phyloP scores from a whole-genome alignment of 1,284 basidiomycete species.

The Ustilago lituana region DNA sequence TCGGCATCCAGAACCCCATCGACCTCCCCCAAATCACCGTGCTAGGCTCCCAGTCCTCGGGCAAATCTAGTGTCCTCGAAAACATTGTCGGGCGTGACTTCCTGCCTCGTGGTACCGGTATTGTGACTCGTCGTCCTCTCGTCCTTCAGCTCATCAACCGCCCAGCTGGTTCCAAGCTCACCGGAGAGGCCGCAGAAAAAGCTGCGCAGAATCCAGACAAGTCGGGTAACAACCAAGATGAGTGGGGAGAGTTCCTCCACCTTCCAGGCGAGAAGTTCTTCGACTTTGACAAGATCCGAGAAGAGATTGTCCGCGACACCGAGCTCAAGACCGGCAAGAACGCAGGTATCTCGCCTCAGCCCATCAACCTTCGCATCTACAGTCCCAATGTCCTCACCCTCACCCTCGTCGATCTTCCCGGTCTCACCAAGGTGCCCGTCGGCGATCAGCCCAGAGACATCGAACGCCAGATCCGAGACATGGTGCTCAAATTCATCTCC shows the following conservation, averaged over 20 bases:
- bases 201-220: slow-evolving; percentile 1
- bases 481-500: slow-evolving; percentile 93
- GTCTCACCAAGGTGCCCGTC: slow-evolving; percentile 80
- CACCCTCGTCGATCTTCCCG: slow-evolving; percentile 94
- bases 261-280: slow-evolving; percentile 94
- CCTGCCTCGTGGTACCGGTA: slow-evolving; percentile 89
- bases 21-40: slow-evolving; percentile 71
- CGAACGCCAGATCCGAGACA: slow-evolving; percentile 91
- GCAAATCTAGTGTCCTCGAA: slow-evolving; percentile 72
- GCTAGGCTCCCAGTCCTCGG: slow-evolving; percentile 71
- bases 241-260: slow-evolving; percentile 98
- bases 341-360: slow-evolving; percentile 95
- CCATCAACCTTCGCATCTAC: slow-evolving; percentile 93
- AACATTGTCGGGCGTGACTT: slow-evolving; percentile 86
- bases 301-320: slow-evolving; percentile 98
- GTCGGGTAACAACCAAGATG: slow-evolving; percentile 65
- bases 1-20: slow-evolving; percentile 71
- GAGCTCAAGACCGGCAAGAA: slow-evolving; percentile 97
- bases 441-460: slow-evolving; percentile 84
- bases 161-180: slow-evolving; percentile 41
- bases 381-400: slow-evolving; percentile 95
- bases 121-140: slow-evolving; percentile 93
- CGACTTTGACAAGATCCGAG: slow-evolving; percentile 90
- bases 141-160: slow-evolving; percentile 94
- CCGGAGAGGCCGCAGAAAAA: slow-evolving; percentile 22